These are phyloP conservation scores for Schoenoplectus triqueter DNA, from an alignment of 202 grass and related monocot species.

Conservation along the genomic window DNA sequence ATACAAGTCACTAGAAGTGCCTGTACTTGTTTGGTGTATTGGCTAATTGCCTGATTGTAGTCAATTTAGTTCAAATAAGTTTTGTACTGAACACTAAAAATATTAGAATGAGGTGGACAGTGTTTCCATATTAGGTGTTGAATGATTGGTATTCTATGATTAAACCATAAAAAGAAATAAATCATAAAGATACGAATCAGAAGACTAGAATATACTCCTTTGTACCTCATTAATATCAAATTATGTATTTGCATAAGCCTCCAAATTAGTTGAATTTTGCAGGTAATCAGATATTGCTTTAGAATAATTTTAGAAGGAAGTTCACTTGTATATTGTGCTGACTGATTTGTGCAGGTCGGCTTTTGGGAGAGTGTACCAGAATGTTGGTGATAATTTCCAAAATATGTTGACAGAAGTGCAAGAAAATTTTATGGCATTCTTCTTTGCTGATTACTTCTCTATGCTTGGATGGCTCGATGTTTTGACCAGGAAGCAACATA, in stretches of 20 bases:
- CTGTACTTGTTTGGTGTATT: background rate
- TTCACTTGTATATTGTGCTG: background rate
- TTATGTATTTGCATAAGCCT: background rate
- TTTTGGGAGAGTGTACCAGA: conserved; percentile 22
- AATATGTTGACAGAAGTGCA: conserved; percentile 21
- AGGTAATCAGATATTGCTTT: background rate
- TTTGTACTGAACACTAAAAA: background rate
- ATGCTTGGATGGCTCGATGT: conserved; percentile 37
- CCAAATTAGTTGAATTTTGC: background rate
- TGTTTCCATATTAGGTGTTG: background rate
- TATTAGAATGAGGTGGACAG: background rate
- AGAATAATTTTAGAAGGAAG: background rate
- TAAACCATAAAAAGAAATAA: background rate
- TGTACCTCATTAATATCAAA: background rate
- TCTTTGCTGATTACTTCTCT: conserved; percentile 25
- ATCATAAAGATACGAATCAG: background rate
- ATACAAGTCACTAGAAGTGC: background rate
- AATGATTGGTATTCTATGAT: background rate
- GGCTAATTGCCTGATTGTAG: background rate
- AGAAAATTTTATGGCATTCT: conserved; percentile 4
- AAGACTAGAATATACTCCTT: background rate
- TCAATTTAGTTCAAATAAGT: background rate
- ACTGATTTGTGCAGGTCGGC: conserved; percentile 9
- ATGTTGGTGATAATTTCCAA: conserved; percentile 21
- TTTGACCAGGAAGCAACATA: conserved; percentile 4